Base-by-base conservation (phyloP, 176 grass and related monocot genomes). In the Bolboschoenus planiculmis region DNA sequence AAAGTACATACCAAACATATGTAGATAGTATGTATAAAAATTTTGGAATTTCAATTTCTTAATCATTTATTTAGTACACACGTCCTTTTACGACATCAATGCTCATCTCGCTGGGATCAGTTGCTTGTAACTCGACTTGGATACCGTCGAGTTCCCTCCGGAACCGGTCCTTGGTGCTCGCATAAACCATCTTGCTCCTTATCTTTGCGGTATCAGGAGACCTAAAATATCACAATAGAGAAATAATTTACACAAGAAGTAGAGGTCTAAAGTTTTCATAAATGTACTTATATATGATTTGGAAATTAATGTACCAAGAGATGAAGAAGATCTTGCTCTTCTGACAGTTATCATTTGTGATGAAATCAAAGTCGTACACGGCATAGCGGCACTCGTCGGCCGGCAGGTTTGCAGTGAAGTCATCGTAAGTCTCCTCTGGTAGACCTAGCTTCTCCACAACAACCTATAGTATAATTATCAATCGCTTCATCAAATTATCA, bases 241-340 rank as follows among this genome's bases (percentile, higher is more conserved):
- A 42, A 18, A 43, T 81, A 60, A 43, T 44, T 39, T 61, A 79
- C 3, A 43, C 74, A 42, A 59, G 33, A 29, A 74, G 10, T 6
- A 26, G 3, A 26, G 15, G 18, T 80, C 35, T 80, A 23, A 78
- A 53, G n/a, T 60, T 80, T 56, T 26, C 9, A 42, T 23, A 35
- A 40, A 26, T 60, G 20, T 58, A 39, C 34, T 24, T 81, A 20
- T n/a, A n/a, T n/a, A n/a, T 24, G 9, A 26, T 60, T 81, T 59
- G 16, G 29, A 61, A 61, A n/a, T n/a, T n/a, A n/a, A 23, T 44
- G 15, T 86, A 94, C 92, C 92, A 94, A 27, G 92, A 89, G 85
- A 94, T 89, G 89, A 97, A 97, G 89, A 97, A 91, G 81, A 97
- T 93, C 87, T 97, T 97, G 94, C 94, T 97, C 86, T 97, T 97